Base-by-base conservation (phyloP, 2,329 filamentous ascomycete species). In the Ceratocystis colombiana region DNA sequence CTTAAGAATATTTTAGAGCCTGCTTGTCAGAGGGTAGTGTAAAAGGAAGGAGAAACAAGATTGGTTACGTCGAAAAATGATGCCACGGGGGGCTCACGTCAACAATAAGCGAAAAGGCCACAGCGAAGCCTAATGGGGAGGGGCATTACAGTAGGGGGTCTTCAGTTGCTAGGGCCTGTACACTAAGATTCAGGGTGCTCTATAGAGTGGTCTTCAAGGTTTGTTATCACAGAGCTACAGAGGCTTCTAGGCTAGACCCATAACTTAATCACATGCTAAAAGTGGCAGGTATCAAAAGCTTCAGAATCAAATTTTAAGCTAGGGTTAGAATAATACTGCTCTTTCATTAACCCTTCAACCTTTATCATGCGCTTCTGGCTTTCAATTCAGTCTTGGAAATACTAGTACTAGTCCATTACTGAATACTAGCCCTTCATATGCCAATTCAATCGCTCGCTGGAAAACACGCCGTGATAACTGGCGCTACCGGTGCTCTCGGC, bases 401-500 rank as follows among this genome's bases (percentile, higher is more conserved):
- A 41, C 37, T 2, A 41, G 33, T 12, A 41, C 37, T 41, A 41
- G 37, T 3, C 10, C 37, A 3, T 5, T 7, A 33, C 28, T 12
- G 28, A 37, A 33, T 59, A 12, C 37, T 15, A 1, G 20, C 20
- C 48, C 3, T 22, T 25, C 20, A 20, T 17, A 59, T 59, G 55
- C 33, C 55, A 22, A 15, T 25, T n/a, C 48, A 53, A n/a, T 66
- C 68, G 63, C 74, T 84, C 66, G 71, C 71, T 53, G 79, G 79
- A 66, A 81, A 81, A 69, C 79, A 77, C 68, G 81, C 78, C 73
- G 77, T 88, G 72, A 79, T 91, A 64, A 88, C 88, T 1, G 88
- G 88, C 61, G 88, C 82, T 22, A 87, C 86, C 55, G 84, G 86
- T 22, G 84, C 86, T 64, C 90, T 91, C 70, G 88, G 88, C 57